Percentiles rank a stretch among this genome's conserved stretches.
Evolutionary conservation across 2,329 filamentous ascomycete genomes (phyloP).

Genomic region (Purpureocillium takamizusanense): DNA sequence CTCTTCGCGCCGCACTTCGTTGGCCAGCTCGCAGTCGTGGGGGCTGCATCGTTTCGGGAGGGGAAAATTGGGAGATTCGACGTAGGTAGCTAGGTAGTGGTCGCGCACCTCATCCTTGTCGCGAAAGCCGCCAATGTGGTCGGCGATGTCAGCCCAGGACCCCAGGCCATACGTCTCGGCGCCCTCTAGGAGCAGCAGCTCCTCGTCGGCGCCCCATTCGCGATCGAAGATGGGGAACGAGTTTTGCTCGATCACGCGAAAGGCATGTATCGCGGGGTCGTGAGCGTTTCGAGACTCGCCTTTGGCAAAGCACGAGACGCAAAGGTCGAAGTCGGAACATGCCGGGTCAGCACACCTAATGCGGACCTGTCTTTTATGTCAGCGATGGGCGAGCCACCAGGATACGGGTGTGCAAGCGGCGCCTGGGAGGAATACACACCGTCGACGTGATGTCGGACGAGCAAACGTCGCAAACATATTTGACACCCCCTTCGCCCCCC

Average conservation of each 20-base stretch:
- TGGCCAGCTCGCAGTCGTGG: slow-evolving; percentile 66
- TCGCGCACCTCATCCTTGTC: slow-evolving; percentile 93
- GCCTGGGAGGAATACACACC: slow-evolving; percentile 42
- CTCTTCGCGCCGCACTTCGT: slow-evolving; percentile 77
- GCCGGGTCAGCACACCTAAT: slow-evolving; percentile 79
- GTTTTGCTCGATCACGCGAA: slow-evolving; percentile 93
- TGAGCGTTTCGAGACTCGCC: slow-evolving; percentile 76
- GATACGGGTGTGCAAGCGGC: background rate
- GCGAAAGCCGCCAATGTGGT: slow-evolving; percentile 93
- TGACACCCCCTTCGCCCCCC: slow-evolving; percentile 79
- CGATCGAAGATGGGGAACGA: slow-evolving; percentile 92
- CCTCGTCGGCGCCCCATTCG: slow-evolving; percentile 96
- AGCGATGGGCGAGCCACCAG: slow-evolving; percentile 7
- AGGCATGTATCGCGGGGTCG: slow-evolving; percentile 78
- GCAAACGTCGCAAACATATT: slow-evolving; percentile 96
- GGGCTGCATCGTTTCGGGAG: slow-evolving; percentile 81
- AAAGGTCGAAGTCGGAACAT: slow-evolving; percentile 94
- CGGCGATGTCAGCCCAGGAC: slow-evolving; percentile 95
- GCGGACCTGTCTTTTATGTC: slow-evolving; percentile 57
- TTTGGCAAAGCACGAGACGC: slow-evolving; percentile 85
- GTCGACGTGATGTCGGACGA: slow-evolving; percentile 95
- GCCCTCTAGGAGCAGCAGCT: slow-evolving; percentile 85
- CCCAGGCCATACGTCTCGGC: slow-evolving; percentile 93
- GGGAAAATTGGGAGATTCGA: slow-evolving; percentile 76
- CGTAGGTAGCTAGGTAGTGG: slow-evolving; percentile 83